Conservation (phyloP, 306 rosid species). For the Cucumis cinereus region DNA sequence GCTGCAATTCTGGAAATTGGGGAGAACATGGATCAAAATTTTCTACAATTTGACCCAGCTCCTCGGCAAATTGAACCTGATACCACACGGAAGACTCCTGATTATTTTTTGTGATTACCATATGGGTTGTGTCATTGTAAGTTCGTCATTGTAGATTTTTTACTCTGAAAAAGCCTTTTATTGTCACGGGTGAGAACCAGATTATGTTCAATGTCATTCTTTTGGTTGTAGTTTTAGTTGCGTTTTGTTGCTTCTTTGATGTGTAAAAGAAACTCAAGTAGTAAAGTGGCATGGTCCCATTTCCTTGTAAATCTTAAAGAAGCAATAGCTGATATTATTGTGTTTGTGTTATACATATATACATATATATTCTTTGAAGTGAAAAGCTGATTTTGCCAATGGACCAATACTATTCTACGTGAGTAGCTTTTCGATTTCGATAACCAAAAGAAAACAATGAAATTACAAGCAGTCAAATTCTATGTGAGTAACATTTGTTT, state of each 20-base stretch:
- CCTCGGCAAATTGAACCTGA: conserved; percentile 97
- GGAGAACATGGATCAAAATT: conserved; percentile 96
- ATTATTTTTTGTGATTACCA: conserved; percentile 82
- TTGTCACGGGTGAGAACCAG: conserved; percentile 38
- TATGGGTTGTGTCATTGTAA: conserved; percentile 36
- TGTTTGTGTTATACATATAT: background rate
- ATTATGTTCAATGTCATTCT: conserved; percentile 65
- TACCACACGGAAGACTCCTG: conserved; percentile 96
- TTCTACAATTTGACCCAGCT: conserved; percentile 98
- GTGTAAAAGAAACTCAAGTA: conserved; percentile 41
- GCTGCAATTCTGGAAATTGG: conserved; percentile 97
- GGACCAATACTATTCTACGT: background rate
- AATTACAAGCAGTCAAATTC: background rate
- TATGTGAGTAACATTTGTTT: background rate
- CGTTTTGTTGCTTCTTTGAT: conserved; percentile 45
- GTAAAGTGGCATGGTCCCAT: conserved; percentile 20
- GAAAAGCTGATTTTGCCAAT: background rate
- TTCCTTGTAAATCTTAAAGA: conserved; percentile 67
- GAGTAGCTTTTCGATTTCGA: background rate
- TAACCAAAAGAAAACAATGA: background rate
- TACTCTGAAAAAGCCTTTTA: conserved; percentile 28
- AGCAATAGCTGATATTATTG: conserved; percentile 30
- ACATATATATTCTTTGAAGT: conserved; percentile 3
- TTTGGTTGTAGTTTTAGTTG: conserved; percentile 56
- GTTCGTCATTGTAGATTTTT: conserved; percentile 47